Base-by-base conservation (phyloP, 2,329 filamentous ascomycete genomes). In the Fusarium coicis region DNA sequence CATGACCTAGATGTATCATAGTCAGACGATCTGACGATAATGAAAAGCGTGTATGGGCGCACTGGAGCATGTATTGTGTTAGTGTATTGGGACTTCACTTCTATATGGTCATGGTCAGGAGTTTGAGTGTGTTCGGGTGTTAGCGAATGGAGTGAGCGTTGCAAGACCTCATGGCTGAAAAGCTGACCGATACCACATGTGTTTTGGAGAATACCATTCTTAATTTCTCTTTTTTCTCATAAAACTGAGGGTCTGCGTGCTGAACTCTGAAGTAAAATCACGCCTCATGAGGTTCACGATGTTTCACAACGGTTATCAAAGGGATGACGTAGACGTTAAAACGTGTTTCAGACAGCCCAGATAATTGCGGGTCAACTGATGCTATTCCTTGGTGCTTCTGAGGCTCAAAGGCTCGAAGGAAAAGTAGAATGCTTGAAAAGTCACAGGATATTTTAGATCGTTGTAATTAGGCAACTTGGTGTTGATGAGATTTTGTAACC, bases 201-300 rank as follows among this genome's bases (percentile, higher is more conserved):
- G 40, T 23, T 56, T 44, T 53, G 23, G 23, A 34, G 37, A 53
- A 53, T 53, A 37, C 10, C 10, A 53, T 37, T 28, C 8, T 34
- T 37, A 16, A 28, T 53, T n/a, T 37, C 50, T 37, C 4, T 21
- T 21, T 26, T 7, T 9, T 21, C 23, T 53, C 9, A 28, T 0
- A n/a, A 3, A 10, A 12, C 6, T 37, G 14, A 37, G 7, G 2
- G 4, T 7, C 0, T 8, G n/a, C n/a, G 16, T 14, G 30, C 2
- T 28, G 12, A 28, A 2, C n/a, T n/a, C 7, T 12, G 3, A 28
- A 36, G 18, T 37, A 12, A n/a, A 23, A 18, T 7, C 18, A 7
- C 4, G 12, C 23, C 5, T 26, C 7, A 19, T 36, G n/a, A 53
- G n/a, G 32, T 53, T 53, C 16, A 26, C 15, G 40, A 57, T 47